Percentiles rank a stretch among this genome's conserved stretches.
These are phyloP conservation scores for Physaria fendleri DNA, from an alignment of 345 rosid genomes.

Conservation along the genomic window DNA sequence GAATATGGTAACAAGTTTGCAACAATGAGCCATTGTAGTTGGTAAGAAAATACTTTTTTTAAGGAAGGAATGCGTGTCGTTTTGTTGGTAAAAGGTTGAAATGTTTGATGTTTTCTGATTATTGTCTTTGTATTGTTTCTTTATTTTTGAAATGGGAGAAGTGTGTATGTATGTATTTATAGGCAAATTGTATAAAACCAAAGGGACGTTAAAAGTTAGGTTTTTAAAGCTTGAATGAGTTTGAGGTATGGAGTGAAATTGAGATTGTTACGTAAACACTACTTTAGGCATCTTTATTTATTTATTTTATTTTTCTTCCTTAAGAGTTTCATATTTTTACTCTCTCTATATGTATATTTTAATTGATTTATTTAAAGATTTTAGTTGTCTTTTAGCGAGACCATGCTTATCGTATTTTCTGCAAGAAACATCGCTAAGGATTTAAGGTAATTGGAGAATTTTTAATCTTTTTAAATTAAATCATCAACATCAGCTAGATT, in stretches of 20 bases:
- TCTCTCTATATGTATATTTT: constrained; percentile 6
- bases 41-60: background rate
- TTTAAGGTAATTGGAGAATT: constrained; percentile 10
- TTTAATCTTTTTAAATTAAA: background rate
- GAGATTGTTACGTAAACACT: constrained; percentile 33
- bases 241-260: constrained; percentile 32
- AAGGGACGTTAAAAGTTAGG: constrained; percentile 13
- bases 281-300: background rate
- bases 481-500: background rate
- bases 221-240: constrained; percentile 26
- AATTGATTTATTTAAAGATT: background rate
- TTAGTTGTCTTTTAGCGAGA: constrained; percentile 17
- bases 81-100: background rate
- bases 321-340: constrained; percentile 5
- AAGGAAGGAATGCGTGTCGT: constrained; percentile 6
- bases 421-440: constrained; percentile 32
- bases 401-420: constrained; percentile 24
- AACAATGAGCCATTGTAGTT: constrained; percentile 23
- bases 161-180: constrained; percentile 21
- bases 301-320: background rate
- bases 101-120: constrained; percentile 12
- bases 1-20: background rate
- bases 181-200: constrained; percentile 26
- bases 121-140: constrained; percentile 20
- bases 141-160: constrained; percentile 2